A percentile compares a stretch with the other conserved stretches of the same genome.
These are phyloP conservation scores for Tremellales sp. DNA, from an alignment of 1,284 basidiomycete species.

Conservation along the genomic window DNA sequence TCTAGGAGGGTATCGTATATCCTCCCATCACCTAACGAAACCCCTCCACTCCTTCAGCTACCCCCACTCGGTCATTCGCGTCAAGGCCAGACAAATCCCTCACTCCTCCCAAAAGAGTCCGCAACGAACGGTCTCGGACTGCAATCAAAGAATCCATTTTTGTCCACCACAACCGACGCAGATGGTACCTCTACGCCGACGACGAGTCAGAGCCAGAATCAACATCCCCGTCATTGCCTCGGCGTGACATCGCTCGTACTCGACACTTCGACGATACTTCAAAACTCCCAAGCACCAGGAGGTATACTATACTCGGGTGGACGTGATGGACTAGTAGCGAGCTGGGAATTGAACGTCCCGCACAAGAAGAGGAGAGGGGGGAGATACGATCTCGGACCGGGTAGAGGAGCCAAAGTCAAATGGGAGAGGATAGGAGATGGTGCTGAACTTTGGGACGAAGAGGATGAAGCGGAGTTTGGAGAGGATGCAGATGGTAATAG, in stretches of 20 bases:
- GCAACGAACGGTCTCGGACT: constrained; percentile 10
- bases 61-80: constrained; percentile 61
- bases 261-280: constrained; percentile 73
- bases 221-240: constrained; percentile 78
- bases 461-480: constrained; percentile 55
- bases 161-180: constrained; percentile 11
- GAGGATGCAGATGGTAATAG: constrained; percentile 44
- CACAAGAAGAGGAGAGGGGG: constrained; percentile 52
- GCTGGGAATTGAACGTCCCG: constrained; percentile 81
- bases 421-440: constrained; percentile 44
- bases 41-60: constrained; percentile 64
- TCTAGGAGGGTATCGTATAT: constrained; percentile 73
- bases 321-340: constrained; percentile 82
- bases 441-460: constrained; percentile 61
- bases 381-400: constrained; percentile 43
- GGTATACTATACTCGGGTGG: constrained; percentile 94
- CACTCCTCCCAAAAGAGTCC: constrained; percentile 54
- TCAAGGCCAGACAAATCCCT: constrained; percentile 62
- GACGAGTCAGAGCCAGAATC: constrained; percentile 18
- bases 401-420: constrained; percentile 27
- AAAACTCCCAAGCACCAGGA: constrained; percentile 61
- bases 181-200: constrained; percentile 7
- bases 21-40: constrained; percentile 65
- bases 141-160: constrained; percentile 30
- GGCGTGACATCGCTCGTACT: constrained; percentile 80